Conservation (phyloP, 129 eudicot species). For the Escallonia herrerae region DNA sequence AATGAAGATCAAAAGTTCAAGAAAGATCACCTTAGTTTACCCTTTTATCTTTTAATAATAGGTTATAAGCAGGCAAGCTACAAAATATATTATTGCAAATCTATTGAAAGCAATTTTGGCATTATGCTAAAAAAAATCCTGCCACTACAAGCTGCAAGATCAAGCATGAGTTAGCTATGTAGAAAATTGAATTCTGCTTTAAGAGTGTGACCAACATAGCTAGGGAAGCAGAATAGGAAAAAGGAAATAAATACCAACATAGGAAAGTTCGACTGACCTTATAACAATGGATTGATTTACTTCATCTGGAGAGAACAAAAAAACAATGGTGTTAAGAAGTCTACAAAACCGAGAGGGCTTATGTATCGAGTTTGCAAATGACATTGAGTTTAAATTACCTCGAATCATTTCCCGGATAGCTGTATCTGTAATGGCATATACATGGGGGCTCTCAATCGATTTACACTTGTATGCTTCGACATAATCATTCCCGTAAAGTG, state of each 20-base stretch:
- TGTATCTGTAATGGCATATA: slow-evolving; percentile 85
- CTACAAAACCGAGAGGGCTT: not conserved
- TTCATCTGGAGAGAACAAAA: slow-evolving; percentile 56
- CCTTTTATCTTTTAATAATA: too few species aligned
- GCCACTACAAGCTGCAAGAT: too few species aligned
- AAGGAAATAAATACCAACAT: slow-evolving; percentile 2
- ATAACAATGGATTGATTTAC: slow-evolving; percentile 87
- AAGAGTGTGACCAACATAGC: too few species aligned
- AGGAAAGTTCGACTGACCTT: slow-evolving; percentile 46
- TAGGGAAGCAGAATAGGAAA: not conserved
- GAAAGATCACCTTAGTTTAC: too few species aligned
- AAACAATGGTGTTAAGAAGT: slow-evolving; percentile 3
- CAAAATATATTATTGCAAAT: too few species aligned
- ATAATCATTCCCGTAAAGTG: slow-evolving; percentile 56
- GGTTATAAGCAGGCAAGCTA: too few species aligned
- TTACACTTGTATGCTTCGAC: slow-evolving; percentile 60
- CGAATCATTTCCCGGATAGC: slow-evolving; percentile 78
- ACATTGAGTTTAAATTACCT: slow-evolving; percentile 32
- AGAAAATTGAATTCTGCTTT: too few species aligned
- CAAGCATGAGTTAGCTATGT: too few species aligned
- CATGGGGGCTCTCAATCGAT: slow-evolving; percentile 68
- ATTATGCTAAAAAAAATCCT: too few species aligned
- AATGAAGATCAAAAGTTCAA: too few species aligned
- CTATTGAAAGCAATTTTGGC: too few species aligned
- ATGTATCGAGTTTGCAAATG: not conserved